Evolutionary conservation across 1,139 yeast species (phyloP), one percentile per base, ranked within the genome.

Genomic region (Geotrichum restrictum): DNA sequence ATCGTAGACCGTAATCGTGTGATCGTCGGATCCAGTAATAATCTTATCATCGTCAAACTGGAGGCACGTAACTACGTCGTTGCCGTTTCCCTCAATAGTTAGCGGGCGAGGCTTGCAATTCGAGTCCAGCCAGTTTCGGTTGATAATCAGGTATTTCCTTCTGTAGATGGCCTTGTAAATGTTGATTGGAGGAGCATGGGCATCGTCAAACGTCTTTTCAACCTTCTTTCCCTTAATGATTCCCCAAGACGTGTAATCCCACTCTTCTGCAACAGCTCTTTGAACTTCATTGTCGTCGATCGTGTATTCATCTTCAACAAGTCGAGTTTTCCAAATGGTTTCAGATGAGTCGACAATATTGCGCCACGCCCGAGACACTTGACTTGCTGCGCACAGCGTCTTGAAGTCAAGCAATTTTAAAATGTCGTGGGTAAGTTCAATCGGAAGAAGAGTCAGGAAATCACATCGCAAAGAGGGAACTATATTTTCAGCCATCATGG

Each of bases 11-110:
- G 88, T 82, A 57, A 93, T 88, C 62, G 82, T 79, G 60, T 81
- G 81, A 61, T 88, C 96, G 63, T 91, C 98, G 1, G 95, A 91
- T 33, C 97, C 97, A 2, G 97, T 89, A 54, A 93, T 85, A 51
- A 93, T 87, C 63, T 84, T 85, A 56, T 89, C 94, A 49, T 86
- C 91, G 66, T 91, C 98, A 67, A 89, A 89, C 66, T 91, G 97
- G 56, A 93, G 74, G 64, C 98, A 94, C 0, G 99, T 93, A 1
- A 94, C 95, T 10, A 91, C 95, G 61, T 85, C 85, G 31, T 81
- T 76, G 43, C 89, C 88, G 61, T 83, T 87, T 14, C 94, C 94
- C 11, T 79, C 77, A 16, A 88, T 79, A 39, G 88, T 80, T 22
- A 84, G 79, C 56, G 86, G 78, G 53, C 76, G 77, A 1, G 98